A percentile compares a stretch with the other conserved stretches of the same genome.
Evolutionary conservation across 352 stramenopile genomes (phyloP).

Genomic region (Phytopythium montanum): DNA sequence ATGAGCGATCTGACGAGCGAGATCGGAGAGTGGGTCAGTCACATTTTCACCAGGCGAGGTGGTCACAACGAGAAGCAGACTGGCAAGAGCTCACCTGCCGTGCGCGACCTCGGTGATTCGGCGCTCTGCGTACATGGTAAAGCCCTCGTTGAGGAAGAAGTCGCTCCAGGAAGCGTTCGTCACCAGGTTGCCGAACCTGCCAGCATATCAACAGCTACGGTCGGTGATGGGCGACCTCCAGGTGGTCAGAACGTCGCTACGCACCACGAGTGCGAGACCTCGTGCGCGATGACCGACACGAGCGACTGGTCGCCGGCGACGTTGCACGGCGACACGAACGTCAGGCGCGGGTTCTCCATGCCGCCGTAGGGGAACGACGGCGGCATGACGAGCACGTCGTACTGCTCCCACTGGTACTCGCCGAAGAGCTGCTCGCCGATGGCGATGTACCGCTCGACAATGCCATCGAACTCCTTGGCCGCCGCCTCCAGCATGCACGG

Average conservation of each 20-base stretch:
- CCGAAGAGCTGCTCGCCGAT: conserved; percentile 77
- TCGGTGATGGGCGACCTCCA: neutral
- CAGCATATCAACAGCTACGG: neutral
- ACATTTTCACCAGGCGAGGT: neutral
- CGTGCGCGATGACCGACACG: conserved; percentile 72
- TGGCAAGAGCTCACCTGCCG: conserved; percentile 32
- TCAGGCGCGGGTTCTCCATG: conserved; percentile 97
- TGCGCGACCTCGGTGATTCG: conserved; percentile 64
- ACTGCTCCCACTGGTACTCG: conserved; percentile 82
- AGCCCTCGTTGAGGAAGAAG: conserved; percentile 89
- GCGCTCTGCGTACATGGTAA: conserved; percentile 84
- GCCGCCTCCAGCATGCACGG: conserved; percentile 75
- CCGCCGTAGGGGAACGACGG: conserved; percentile 95
- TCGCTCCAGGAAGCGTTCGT: conserved; percentile 85
- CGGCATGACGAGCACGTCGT: conserved; percentile 84
- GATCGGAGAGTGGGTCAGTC: no score
- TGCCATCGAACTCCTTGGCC: conserved; percentile 68
- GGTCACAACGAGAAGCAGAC: neutral
- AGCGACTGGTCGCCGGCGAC: conserved; percentile 79
- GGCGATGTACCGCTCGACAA: conserved; percentile 67
- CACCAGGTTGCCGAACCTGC: conserved; percentile 80
- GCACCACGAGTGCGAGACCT: conserved; percentile 82
- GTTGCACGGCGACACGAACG: conserved; percentile 78
- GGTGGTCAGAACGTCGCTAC: neutral
- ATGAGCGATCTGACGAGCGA: conserved; percentile 36